Evolutionary conservation across 179 eudicot species (phyloP), one percentile per base, ranked within the genome.

Genomic region (Vitellaria paradoxa): DNA sequence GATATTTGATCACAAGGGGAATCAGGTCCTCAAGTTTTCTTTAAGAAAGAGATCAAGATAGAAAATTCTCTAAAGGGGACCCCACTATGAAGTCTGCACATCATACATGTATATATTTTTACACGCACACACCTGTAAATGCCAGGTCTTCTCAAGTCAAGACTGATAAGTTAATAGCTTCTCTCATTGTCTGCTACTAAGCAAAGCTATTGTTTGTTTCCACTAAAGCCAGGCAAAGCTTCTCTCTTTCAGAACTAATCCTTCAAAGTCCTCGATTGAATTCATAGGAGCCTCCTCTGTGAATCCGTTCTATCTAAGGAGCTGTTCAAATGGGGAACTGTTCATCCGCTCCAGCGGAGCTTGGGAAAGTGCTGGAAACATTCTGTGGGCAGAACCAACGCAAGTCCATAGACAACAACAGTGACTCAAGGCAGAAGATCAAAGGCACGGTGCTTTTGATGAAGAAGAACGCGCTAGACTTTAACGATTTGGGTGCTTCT

Each of bases 401-500:
- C 74, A 68, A 46, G 77, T 47, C 69, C 68, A 74, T 62, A 0
- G 65, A 66, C 46, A 23, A 68, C 45, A 53, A 15, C 23, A 18
- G 2, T 26, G 57, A 26, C 9, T 65, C 74, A 37, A 50, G 56
- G 13, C 79, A 47, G 77, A 86, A 73, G 84, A 88, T 93, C 23
- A 87, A 69, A 76, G 98, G 93, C 23, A 85, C 75, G 1, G 90
- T 92, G 2, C 85, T 85, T 9, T 66, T 93, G 62, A 84, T 79
- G 93, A 93, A 93, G 81, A 91, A 90, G 89, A 93, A 84, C 80
- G 70, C 85, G 6, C 69, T 91, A 42, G 97, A 91, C 74, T 18
- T 77, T 4, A 87, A 76, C 26, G 94, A 93, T 78, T 67, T 87
- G 0, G 64, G 84, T 0, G 90, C 94, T 47, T 90, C 94, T 2